These are phyloP conservation scores for Lathyrus aphaca DNA, from an alignment of 306 rosid species.

Conservation along the genomic window DNA sequence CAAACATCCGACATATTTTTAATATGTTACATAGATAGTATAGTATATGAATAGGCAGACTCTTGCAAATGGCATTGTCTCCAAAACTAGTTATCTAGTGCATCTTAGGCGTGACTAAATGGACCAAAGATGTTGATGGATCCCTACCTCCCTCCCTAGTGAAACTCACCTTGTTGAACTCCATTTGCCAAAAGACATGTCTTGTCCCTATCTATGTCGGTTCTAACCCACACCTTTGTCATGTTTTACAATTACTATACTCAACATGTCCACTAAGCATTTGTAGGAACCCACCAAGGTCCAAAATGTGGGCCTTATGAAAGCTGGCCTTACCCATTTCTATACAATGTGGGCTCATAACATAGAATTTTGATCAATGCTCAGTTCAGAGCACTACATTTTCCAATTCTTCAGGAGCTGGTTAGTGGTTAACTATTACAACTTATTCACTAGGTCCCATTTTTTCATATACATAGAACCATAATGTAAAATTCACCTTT, in stretches of 20 bases:
- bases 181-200: constrained; percentile 46
- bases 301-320: constrained; percentile 54
- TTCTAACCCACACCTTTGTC: constrained; percentile 45
- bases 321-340: constrained; percentile 59
- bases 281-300: constrained; percentile 47
- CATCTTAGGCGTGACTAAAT: constrained; percentile 49
- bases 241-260: constrained; percentile 43
- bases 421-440: constrained; percentile 50
- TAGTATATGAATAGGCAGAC: neutral
- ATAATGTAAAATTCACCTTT: constrained; percentile 33
- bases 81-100: constrained; percentile 38
- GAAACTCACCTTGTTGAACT: constrained; percentile 44
- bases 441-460: constrained; percentile 45
- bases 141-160: constrained; percentile 25
- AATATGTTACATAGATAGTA: neutral
- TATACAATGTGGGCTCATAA: constrained; percentile 40
- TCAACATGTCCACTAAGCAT: constrained; percentile 43
- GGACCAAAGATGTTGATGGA: constrained; percentile 50
- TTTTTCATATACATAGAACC: constrained; percentile 15
- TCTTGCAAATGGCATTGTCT: constrained; percentile 50
- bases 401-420: constrained; percentile 63
- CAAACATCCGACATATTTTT: neutral
- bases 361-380: constrained; percentile 40
- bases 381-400: constrained; percentile 38
- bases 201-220: constrained; percentile 68